Evolutionary conservation across 2,329 filamentous ascomycete species (phyloP), one percentile per base, ranked within the genome.

Genomic region (Diaporthe sp.): DNA sequence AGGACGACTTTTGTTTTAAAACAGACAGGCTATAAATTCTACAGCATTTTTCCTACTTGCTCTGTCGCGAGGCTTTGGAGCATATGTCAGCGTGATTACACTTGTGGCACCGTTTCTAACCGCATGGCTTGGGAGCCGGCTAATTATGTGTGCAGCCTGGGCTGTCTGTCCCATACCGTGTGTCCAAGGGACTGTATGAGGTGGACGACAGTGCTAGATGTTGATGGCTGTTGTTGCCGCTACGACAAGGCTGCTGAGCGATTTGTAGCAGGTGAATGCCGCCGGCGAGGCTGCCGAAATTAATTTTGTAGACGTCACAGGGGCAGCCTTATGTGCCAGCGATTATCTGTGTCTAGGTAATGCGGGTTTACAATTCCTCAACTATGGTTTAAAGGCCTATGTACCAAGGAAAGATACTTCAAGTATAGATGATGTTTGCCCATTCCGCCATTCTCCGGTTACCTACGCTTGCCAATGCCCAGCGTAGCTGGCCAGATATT

Each of bases 21-120:
- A 22, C 25, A 55, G 49, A 70, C 65, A 70, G 31, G 49, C 47
- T 39, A 53, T 28, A 49, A 42, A 55, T 31, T 55, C 34, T 28
- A 70, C 65, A 70, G 17, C 28, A 42, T 42, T 68, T 37, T 25
- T 22, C n/a, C 28, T 55, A 2, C 1, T 51, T 31, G 20, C 53
- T 13, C 22, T 7, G 5, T 22, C 34, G 12, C 5, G 2, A 12
- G 47, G 20, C 58, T 10, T 42, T 12, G 34, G 6, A 13, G 34
- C 47, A n/a, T 13, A 28, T 49, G 28, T 28, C 13, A 13, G 15
- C 15, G 17, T 2, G 2, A 20, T 2, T 15, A 34, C 63, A n/a
- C 12, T 1, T 17, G 2, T 28, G 25, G 17, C 61, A n/a, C 42
- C 25, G 4, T 25, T 7, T 25, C 31, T 37, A 17, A 53, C 8